Percentiles rank a stretch among this genome's conserved stretches.
Conservation (phyloP, 192 early-diverging fungal genomes). For the Dispira simplex region DNA sequence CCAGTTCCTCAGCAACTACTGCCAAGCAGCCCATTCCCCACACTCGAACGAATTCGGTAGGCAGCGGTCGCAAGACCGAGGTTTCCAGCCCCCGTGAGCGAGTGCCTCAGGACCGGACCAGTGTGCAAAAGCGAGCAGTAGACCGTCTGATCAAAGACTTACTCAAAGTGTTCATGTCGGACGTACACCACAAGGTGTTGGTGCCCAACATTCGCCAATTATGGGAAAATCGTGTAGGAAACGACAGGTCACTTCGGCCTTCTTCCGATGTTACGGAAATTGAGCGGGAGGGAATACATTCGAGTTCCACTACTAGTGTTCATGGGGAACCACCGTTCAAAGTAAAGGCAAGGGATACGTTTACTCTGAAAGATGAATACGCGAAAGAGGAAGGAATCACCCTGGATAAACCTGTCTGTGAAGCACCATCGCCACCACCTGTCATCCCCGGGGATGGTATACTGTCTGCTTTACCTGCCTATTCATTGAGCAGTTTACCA, state of each 20-base stretch:
- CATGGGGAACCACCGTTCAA: too few species aligned
- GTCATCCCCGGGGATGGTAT: not conserved
- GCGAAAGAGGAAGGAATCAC: too few species aligned
- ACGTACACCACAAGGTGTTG: not conserved
- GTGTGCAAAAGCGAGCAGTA: constrained; percentile 1
- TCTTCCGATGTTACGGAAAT: not conserved
- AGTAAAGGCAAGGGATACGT: too few species aligned
- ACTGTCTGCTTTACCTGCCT: not conserved
- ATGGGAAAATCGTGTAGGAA: not conserved
- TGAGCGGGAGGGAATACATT: not conserved
- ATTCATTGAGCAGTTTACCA: not conserved
- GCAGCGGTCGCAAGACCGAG: not conserved
- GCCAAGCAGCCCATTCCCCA: not conserved
- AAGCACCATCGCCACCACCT: not conserved
- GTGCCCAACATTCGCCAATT: not conserved
- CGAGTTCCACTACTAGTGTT: not conserved
- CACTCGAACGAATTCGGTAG: not conserved
- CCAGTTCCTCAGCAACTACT: not conserved
- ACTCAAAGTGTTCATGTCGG: not conserved
- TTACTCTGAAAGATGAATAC: too few species aligned
- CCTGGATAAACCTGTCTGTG: too few species aligned
- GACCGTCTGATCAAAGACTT: not conserved
- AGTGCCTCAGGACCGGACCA: not conserved
- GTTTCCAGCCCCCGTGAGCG: not conserved
- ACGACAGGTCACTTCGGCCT: not conserved